Base-by-base conservation (phyloP, 805 yeast genomes). In the Suhomyces sp. region DNA sequence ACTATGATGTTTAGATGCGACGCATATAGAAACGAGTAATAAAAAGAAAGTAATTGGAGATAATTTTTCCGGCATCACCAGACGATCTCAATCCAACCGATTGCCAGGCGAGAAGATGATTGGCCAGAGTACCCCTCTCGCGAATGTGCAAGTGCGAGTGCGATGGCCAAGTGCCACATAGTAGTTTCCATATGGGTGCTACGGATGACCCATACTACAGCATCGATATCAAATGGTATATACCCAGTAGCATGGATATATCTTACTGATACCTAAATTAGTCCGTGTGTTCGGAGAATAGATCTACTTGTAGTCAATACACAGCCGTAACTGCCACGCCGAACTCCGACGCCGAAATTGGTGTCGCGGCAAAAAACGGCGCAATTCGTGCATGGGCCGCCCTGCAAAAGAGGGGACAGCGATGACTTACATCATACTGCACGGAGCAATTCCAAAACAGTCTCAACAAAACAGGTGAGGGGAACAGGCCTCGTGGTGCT, bases 1-100 rank as follows among this genome's bases (percentile, higher is more conserved):
- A 86, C 61, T 89, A 86, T 56, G 64, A 50, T 22, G 75, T 73
- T 6, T 72, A 51, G 35, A 12, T 10, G 6, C n/a, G 44, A 21
- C 20, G 44, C 13, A 37, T 17, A 37, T 37, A 37, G 41, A 37
- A 37, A 37, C 22, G 22, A 37, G 22, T 17, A 37, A 17, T 17
- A 37, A 17, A 37, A 37, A 37, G 20, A 37, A 17, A 37, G n/a
- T 37, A 37, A 19, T 2, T 17, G 22, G 41, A 17, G 41, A 37
- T 15, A 37, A 37, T 37, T 37, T 37, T 37, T 37, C 41, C 41
- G 41, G 41, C 41, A 9, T 37, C 41, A 19, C 41, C 22, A 37
- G 20, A 19, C 41, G 21, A 17, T 37, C 5, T 19, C 22, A 37
- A 9, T 13, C n/a, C 40, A 15, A 37, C 7, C 17, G 22, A 37